Conservation (phyloP, 1,139 yeast genomes). For the Sugiyamaella japonica region DNA sequence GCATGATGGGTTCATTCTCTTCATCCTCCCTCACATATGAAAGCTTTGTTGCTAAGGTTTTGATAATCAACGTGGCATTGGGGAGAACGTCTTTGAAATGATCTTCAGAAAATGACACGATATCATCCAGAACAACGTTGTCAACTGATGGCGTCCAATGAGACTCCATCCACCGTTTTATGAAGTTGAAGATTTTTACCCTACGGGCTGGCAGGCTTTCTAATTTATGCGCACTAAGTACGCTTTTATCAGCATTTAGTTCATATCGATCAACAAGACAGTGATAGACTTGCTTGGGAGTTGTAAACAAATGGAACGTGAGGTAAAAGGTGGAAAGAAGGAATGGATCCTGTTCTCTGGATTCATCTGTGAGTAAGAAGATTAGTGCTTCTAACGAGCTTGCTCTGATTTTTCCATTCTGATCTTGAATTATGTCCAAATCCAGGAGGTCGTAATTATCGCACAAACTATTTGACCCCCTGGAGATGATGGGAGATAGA, state of each 20-base stretch:
- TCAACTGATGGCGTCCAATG: constrained; percentile 76
- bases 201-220: constrained; percentile 59
- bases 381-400: constrained; percentile 79
- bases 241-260: constrained; percentile 43
- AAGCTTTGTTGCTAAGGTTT: constrained; percentile 31
- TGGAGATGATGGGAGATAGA: constrained; percentile 24
- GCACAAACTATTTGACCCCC: constrained; percentile 1
- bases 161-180: constrained; percentile 83
- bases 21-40: constrained; percentile 21
- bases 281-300: constrained; percentile 67
- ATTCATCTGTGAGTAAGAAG: constrained; percentile 69
- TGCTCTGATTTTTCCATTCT: constrained; percentile 62
- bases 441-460: neutral
- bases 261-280: constrained; percentile 69
- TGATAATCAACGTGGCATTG: constrained; percentile 33
- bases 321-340: constrained; percentile 76
- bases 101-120: constrained; percentile 76
- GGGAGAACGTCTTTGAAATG: constrained; percentile 27
- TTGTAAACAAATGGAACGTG: constrained; percentile 74
- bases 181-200: constrained; percentile 62
- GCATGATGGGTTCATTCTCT: constrained; percentile 33
- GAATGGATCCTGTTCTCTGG: constrained; percentile 61
- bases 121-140: constrained; percentile 59
- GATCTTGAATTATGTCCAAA: constrained; percentile 38
- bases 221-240: constrained; percentile 30